Evolutionary conservation across 768 basidiomycete genomes (phyloP).

Genomic region (Hygrocybe punicea): DNA sequence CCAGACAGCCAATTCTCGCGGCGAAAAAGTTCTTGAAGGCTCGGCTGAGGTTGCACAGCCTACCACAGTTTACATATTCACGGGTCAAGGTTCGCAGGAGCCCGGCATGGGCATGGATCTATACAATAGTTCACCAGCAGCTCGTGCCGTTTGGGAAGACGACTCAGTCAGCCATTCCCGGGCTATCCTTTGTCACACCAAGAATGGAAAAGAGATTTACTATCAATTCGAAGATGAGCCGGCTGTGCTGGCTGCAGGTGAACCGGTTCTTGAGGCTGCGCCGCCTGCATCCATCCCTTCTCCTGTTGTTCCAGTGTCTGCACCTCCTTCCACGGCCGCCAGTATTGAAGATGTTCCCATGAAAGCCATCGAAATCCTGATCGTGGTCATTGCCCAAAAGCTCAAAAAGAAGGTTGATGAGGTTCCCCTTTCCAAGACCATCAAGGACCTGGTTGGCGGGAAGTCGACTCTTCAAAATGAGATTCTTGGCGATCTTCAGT

Average conservation of each 20-base stretch:
- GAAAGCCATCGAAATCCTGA: slow-evolving; percentile 85
- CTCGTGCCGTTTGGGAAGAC: slow-evolving; percentile 95
- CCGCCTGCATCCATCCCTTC: no score
- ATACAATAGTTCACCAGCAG: slow-evolving; percentile 88
- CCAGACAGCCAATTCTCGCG: no score
- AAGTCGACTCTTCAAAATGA: slow-evolving; percentile 99
- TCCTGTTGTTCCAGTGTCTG: no score
- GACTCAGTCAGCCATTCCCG: slow-evolving; percentile 78
- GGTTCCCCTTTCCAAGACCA: slow-evolving; percentile 84
- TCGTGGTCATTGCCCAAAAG: slow-evolving; percentile 89
- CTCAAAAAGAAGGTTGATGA: no score
- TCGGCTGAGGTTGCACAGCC: slow-evolving; percentile 92
- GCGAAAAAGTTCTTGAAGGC: slow-evolving; percentile 90
- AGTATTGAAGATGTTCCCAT: slow-evolving; percentile 87
- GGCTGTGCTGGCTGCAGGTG: no score
- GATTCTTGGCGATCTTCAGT: slow-evolving; percentile 91
- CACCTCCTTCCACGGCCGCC: slow-evolving; percentile 60
- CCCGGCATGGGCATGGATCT: slow-evolving; percentile 99
- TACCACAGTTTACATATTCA: slow-evolving; percentile 93
- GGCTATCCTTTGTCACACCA: slow-evolving; percentile 86
- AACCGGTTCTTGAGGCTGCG: no score
- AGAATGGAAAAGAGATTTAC: slow-evolving; percentile 95
- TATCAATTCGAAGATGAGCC: no score
- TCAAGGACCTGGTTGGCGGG: slow-evolving; percentile 97
- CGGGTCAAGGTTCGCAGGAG: slow-evolving; percentile 97